Base-by-base conservation (phyloP, 169 alveolate species). In the Neospora caninum region DNA sequence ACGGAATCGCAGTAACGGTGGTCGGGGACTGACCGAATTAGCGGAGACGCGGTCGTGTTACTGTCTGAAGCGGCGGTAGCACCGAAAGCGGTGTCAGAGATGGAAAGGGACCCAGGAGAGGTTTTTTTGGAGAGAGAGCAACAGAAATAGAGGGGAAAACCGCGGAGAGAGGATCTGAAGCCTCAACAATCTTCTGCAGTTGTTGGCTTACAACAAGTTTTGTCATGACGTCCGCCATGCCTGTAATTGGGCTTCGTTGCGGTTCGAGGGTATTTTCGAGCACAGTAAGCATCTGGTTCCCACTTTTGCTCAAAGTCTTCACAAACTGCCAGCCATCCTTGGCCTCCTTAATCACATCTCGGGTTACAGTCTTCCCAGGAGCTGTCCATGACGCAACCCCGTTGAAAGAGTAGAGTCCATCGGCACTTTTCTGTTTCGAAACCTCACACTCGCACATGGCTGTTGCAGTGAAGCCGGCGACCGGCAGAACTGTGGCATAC, bases 381-480 rank as follows among this genome's bases (percentile, higher is more conserved):
- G 80, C 93, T 82, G 89, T 82, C 93, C 93, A 89, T 38, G 87
- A 67, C 25, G 93, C 93, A 27, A 7, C 22, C 39, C 93, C 93
- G 13, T 41, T 34, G 53, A 89, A 31, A 38, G 88, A 20, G 0
- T 27, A 70, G 27, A 88, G 86, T 2, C 93, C 93, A 22, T 89
- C 93, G 31, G 43, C 70, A 45, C 43, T 70, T 43, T 43, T 42
- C 43, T 64, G 42, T 70, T 18, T 34, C 31, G 93, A 42, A 25
- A 89, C 88, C 70, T 89, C 93, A 39, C 93, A 89, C 73, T 89
- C 87, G 45, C 93, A 89, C 88, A 89, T 25, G 53, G 93, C 93
- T 6, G 93, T 70, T 31, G 93, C 86, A 38, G 80, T 39, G 45
- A 69, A 89, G 39, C 88, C 93, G 25, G 93, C 82, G 84, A 89